Conservation (phyloP, 352 stramenopile species). For the Phytopythium vexans region DNA sequence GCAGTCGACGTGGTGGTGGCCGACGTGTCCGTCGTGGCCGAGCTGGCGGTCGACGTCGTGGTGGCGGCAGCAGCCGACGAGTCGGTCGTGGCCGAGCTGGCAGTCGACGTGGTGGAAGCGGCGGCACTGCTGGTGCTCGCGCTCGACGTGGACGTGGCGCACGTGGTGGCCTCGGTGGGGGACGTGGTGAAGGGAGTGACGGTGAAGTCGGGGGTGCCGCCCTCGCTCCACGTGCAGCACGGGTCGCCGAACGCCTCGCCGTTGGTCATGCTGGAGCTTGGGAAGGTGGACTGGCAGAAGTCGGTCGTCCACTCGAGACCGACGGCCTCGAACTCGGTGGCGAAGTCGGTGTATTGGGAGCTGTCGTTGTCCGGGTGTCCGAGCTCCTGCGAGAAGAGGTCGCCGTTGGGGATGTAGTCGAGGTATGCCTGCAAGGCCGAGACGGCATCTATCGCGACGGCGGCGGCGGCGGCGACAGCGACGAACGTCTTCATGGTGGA, state of each 20-base stretch:
- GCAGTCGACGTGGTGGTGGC: background rate
- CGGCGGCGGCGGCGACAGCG: constrained; percentile 18
- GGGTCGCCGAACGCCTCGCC: constrained; percentile 24
- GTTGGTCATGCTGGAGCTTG: constrained; percentile 25
- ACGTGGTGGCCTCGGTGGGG: no score
- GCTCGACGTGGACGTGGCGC: background rate
- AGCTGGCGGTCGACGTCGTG: background rate
- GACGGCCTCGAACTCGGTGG: constrained; percentile 21
- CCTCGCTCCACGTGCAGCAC: constrained; percentile 33
- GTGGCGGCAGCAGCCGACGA: background rate
- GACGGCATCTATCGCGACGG: constrained; percentile 17
- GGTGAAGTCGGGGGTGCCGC: no score
- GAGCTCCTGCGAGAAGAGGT: constrained; percentile 29
- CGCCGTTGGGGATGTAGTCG: constrained; percentile 38
- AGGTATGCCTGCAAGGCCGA: constrained; percentile 28
- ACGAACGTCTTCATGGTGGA: no score
- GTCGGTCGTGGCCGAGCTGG: background rate
- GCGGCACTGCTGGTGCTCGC: background rate
- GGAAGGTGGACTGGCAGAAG: constrained; percentile 23
- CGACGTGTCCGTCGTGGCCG: background rate
- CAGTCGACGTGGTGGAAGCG: background rate
- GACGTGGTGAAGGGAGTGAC: no score
- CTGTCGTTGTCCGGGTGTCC: constrained; percentile 27
- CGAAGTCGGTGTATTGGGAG: constrained; percentile 33
- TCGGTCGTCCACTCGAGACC: constrained; percentile 19